Evolutionary conservation across 2,329 filamentous ascomycete species (phyloP).

Genomic region (Aureobasidium zeae): DNA sequence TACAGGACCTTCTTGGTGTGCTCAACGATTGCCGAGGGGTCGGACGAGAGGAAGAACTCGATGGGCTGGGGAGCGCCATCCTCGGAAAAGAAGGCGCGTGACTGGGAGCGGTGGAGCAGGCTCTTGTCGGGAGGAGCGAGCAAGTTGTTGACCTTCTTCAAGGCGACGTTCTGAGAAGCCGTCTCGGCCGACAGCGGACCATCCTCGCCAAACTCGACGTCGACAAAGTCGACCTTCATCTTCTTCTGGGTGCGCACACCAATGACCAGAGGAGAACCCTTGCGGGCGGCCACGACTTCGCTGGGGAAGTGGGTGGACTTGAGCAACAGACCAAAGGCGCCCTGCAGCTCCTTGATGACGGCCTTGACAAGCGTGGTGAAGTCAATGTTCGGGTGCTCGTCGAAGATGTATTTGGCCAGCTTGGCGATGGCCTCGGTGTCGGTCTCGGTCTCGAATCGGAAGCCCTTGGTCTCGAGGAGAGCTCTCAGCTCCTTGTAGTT

Average conservation of each 20-base stretch:
- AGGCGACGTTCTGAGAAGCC: conserved; percentile 88
- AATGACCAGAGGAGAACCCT: conserved; percentile 95
- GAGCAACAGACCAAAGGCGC: conserved; percentile 91
- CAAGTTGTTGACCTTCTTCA: conserved; percentile 67
- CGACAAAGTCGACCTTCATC: conserved; percentile 99
- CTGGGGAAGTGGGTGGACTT: conserved; percentile 98
- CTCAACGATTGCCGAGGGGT: conserved; percentile 96
- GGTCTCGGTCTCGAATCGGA: conserved; percentile 98
- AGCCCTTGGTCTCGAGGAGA: conserved; percentile 85
- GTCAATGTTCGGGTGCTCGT: conserved; percentile 85
- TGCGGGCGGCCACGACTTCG: conserved; percentile 94
- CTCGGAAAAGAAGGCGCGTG: conserved; percentile 95
- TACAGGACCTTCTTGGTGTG: conserved; percentile 99
- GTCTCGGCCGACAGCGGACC: conserved; percentile 82
- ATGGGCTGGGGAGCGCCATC: conserved; percentile 96
- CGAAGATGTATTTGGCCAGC: conserved; percentile 95
- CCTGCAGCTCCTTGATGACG: conserved; percentile 96
- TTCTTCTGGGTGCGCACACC: conserved; percentile 95
- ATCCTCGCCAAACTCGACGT: conserved; percentile 93
- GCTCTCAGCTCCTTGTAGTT: conserved; percentile 99
- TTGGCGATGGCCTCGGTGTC: conserved; percentile 99
- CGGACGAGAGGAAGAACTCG: conserved; percentile 98
- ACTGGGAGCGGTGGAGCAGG: conserved; percentile 95
- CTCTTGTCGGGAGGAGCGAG: conserved; percentile 94
- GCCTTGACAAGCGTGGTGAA: conserved; percentile 96